Evolutionary conservation across 768 basidiomycete genomes (phyloP).

Genomic region (Lentinula boryana): DNA sequence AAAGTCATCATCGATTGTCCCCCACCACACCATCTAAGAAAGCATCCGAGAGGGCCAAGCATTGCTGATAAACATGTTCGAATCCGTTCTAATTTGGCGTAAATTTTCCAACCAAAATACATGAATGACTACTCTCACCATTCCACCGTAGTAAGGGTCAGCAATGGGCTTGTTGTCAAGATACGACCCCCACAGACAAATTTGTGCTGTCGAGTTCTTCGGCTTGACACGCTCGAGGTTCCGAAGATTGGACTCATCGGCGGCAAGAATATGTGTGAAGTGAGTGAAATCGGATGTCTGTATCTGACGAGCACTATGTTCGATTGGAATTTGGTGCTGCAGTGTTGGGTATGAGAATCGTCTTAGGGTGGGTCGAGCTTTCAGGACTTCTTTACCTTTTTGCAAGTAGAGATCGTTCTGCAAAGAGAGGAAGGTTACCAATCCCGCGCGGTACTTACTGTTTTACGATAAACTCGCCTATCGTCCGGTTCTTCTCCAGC

Average conservation of each 20-base stretch:
- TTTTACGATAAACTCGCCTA: conserved; percentile 30
- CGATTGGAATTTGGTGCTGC: conserved; percentile 72
- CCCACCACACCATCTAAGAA: conserved; percentile 64
- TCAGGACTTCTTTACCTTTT: conserved; percentile 40
- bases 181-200: conserved; percentile 80
- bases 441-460: not conserved
- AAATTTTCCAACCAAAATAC: not conserved
- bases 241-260: conserved; percentile 72
- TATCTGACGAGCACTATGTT: conserved; percentile 64
- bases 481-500: conserved; percentile 79
- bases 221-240: conserved; percentile 49
- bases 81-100: conserved; percentile 46
- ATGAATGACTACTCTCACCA: conserved; percentile 28
- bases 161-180: conserved; percentile 63
- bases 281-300: conserved; percentile 8
- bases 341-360: conserved; percentile 2
- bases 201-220: conserved; percentile 48
- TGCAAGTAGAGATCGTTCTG: conserved; percentile 68
- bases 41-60: conserved; percentile 65
- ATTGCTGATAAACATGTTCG: conserved; percentile 74
- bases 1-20: conserved; percentile 15
- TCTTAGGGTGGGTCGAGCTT: not conserved
- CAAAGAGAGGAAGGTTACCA: not conserved
- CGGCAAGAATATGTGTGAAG: conserved; percentile 55
- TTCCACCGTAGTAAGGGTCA: conserved; percentile 82